Evolutionary conservation across 2,329 filamentous ascomycete species (phyloP).

Genomic region (Microsporum ferrugineum): DNA sequence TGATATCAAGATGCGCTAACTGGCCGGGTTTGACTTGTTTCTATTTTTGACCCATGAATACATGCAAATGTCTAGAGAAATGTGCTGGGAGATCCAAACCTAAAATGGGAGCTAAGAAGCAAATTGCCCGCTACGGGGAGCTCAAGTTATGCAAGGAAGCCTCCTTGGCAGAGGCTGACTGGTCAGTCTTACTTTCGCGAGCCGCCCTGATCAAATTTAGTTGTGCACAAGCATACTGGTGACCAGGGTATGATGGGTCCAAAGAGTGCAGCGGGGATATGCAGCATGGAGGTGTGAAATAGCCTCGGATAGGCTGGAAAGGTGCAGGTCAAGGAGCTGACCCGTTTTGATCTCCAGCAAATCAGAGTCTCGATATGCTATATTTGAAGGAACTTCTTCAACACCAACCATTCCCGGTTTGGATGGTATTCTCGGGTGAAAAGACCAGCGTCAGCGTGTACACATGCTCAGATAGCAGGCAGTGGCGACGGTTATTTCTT

Average conservation of each 20-base stretch:
- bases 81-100: background rate
- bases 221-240: constrained; percentile 6
- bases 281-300: background rate
- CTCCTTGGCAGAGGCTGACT: background rate
- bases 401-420: background rate
- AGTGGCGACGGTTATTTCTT: background rate
- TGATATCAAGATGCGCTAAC: constrained; percentile 1
- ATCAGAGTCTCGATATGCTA: background rate
- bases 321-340: background rate
- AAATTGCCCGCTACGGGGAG: background rate
- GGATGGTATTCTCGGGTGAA: background rate
- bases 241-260: background rate
- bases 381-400: background rate
- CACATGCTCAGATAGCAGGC: background rate
- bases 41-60: constrained; percentile 6
- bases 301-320: constrained; percentile 5
- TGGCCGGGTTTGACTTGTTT: background rate
- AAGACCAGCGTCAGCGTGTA: background rate
- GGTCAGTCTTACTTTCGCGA: constrained; percentile 12
- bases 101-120: background rate
- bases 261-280: background rate
- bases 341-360: background rate
- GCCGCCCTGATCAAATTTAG: constrained; percentile 6
- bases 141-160: constrained; percentile 1
- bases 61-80: background rate